These are phyloP conservation scores for Fistulifera pelliculosa DNA, from an alignment of 108 stramenopile species.

Conservation along the genomic window DNA sequence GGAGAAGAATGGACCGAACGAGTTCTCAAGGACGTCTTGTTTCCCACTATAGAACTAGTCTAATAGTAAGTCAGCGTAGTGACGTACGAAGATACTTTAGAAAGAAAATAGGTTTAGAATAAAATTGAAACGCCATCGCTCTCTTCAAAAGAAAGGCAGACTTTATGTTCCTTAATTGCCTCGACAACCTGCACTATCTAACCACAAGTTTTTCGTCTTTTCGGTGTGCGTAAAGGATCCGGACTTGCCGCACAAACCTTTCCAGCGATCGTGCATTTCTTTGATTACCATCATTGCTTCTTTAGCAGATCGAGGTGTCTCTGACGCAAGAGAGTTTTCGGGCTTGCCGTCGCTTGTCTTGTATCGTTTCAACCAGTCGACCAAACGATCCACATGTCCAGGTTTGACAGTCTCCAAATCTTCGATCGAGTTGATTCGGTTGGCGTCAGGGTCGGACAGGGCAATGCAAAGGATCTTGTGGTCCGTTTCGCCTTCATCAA, in stretches of 20 bases:
- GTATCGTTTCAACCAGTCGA: conserved; percentile 94
- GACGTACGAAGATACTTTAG: no score
- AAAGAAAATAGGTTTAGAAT: no score
- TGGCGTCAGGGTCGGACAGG: conserved; percentile 59
- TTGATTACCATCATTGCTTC: conserved; percentile 71
- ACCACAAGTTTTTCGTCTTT: conserved; percentile 58
- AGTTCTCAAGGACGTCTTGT: conserved; percentile 55
- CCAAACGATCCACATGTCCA: conserved; percentile 66
- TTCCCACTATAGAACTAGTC: conserved; percentile 23
- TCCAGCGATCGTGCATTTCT: conserved; percentile 76
- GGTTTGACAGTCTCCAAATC: conserved; percentile 84
- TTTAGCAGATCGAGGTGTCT: conserved; percentile 49
- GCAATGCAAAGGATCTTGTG: conserved; percentile 94
- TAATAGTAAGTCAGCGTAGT: neutral
- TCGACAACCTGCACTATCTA: conserved; percentile 63
- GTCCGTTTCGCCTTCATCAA: conserved; percentile 97
- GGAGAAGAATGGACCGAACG: conserved; percentile 65
- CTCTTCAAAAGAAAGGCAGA: no score
- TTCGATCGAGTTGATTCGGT: conserved; percentile 50
- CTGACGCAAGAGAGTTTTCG: conserved; percentile 81
- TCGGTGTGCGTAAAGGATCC: conserved; percentile 29
- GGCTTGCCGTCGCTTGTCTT: conserved; percentile 96
- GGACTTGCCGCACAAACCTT: conserved; percentile 68
- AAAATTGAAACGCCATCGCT: no score
- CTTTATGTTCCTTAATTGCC: conserved; percentile 17